Conservation (phyloP, 768 basidiomycete genomes). For the Phallus indusiatus region DNA sequence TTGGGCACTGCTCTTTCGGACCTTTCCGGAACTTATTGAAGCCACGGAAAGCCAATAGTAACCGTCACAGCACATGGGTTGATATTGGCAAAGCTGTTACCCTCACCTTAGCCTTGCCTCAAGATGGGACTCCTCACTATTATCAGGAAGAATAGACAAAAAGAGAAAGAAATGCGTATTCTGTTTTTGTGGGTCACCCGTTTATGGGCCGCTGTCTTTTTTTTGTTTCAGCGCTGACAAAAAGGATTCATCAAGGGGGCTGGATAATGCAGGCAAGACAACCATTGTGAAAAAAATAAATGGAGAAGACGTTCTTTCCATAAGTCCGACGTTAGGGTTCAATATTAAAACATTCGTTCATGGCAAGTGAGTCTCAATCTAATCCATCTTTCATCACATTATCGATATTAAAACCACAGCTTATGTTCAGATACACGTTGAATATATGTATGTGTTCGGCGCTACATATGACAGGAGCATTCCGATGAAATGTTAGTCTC, state of each 20-base stretch:
- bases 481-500: background rate
- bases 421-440: conserved; percentile 28
- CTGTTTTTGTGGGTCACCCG: conserved; percentile 66
- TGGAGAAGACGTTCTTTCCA: conserved; percentile 77
- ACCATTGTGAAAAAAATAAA: conserved; percentile 95
- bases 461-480: background rate
- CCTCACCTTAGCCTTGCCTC: background rate
- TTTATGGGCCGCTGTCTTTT: background rate
- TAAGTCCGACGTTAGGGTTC: conserved; percentile 95
- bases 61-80: no score
- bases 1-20: no score
- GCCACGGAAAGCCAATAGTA: no score
- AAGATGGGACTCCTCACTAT: conserved; percentile 91
- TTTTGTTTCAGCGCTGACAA: background rate
- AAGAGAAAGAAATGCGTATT: conserved; percentile 94
- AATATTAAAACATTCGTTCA: conserved; percentile 97
- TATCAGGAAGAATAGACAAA: conserved; percentile 90
- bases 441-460: conserved; percentile 29
- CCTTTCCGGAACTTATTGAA: no score
- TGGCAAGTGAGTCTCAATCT: conserved; percentile 56
- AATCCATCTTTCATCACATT: conserved; percentile 16
- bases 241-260: conserved; percentile 54
- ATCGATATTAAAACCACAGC: conserved; percentile 12
- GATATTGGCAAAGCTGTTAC: no score
- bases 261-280: conserved; percentile 98